Conservation (phyloP, 2,329 filamentous ascomycete genomes). For the Aureobasidium pullulans region DNA sequence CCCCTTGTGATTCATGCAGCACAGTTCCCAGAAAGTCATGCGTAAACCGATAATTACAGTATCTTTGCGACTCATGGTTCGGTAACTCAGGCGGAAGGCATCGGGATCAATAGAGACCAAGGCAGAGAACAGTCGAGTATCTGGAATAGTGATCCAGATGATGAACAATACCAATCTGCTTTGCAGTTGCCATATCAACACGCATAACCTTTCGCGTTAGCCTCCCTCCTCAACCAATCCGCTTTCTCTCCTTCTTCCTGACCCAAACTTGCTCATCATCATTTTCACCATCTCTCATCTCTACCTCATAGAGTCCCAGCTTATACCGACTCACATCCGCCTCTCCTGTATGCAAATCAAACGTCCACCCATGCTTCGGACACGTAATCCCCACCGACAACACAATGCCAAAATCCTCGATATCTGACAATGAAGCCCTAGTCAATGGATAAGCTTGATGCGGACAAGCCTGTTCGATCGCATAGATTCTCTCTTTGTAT, state of each 20-base stretch:
- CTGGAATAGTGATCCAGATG: too few relatives aligned
- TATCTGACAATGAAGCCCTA: slow-evolving; percentile 57
- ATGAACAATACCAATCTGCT: too few relatives aligned
- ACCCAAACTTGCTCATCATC: slow-evolving; percentile 25
- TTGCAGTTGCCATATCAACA: too few relatives aligned
- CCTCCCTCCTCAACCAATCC: slow-evolving; percentile 21
- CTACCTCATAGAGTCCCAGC: slow-evolving; percentile 57
- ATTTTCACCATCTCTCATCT: slow-evolving; percentile 32
- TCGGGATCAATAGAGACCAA: too few relatives aligned
- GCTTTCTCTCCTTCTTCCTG: slow-evolving; percentile 26
- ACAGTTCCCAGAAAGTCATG: too few relatives aligned
- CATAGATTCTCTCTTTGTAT: slow-evolving; percentile 57
- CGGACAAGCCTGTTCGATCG: slow-evolving; percentile 64
- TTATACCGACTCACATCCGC: slow-evolving; percentile 56
- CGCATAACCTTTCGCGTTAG: too few relatives aligned
- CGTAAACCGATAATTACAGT: too few relatives aligned
- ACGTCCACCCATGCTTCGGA: slow-evolving; percentile 65
- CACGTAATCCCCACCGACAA: slow-evolving; percentile 58
- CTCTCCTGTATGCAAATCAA: slow-evolving; percentile 58
- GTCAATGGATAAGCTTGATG: slow-evolving; percentile 62
- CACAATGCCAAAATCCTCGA: slow-evolving; percentile 63
- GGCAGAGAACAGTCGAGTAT: too few relatives aligned
- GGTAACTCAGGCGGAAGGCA: too few relatives aligned
- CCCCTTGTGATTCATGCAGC: too few relatives aligned
- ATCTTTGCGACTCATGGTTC: too few relatives aligned